These are phyloP conservation scores for Ophiostoma himal-ulmi DNA, from an alignment of 2,329 filamentous ascomycete species.

Conservation along the genomic window DNA sequence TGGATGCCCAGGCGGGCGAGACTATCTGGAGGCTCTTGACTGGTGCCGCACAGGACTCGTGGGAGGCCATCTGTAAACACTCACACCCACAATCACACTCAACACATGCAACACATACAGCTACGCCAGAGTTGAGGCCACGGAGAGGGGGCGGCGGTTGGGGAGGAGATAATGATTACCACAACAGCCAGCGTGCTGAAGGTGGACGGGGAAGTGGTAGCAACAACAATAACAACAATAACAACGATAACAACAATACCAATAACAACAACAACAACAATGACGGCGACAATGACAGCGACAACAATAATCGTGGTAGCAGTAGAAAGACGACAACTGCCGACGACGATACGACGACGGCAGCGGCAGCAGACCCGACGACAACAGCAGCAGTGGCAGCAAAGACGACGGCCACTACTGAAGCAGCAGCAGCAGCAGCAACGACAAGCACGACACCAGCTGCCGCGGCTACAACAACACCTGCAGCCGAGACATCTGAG, in stretches of 20 bases:
- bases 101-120: not conserved
- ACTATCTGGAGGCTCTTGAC: slow-evolving; percentile 16
- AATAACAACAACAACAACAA: slow-evolving; percentile 1
- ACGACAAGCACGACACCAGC: not conserved
- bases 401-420: not conserved
- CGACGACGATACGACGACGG: not conserved
- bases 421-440: slow-evolving; percentile 7
- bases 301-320: not conserved
- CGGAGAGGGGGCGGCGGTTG: not conserved
- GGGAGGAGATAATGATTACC: not conserved
- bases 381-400: slow-evolving; percentile 3
- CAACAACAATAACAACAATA: not conserved
- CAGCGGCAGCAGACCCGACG: slow-evolving; percentile 5
- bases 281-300: not conserved
- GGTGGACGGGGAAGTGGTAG: not conserved
- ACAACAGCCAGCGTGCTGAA: not conserved
- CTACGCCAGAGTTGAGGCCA: not conserved
- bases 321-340: not conserved
- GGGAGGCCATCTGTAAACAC: slow-evolving; percentile 22
- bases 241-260: not conserved
- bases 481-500: not conserved
- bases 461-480: not conserved
- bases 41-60: slow-evolving; percentile 16
- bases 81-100: not conserved
- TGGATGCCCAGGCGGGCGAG: slow-evolving; percentile 14